Evolutionary conservation across 495 filamentous ascomycete genomes (phyloP).

Genomic region (Podospora bellae-mahoneyi): DNA sequence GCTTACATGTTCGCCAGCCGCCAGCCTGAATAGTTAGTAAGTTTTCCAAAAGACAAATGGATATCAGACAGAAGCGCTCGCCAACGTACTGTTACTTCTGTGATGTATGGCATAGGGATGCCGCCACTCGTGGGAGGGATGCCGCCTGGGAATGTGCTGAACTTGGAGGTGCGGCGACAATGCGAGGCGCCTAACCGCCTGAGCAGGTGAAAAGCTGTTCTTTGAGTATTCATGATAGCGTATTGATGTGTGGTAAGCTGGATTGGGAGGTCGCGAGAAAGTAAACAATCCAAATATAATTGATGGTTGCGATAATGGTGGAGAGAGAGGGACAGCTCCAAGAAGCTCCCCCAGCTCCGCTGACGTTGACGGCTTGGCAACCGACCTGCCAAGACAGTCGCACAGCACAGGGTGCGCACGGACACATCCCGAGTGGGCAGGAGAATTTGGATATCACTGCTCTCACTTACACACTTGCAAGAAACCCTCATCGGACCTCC

Average conservation of each 20-base stretch:
- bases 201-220: slow-evolving; percentile 34
- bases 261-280: neutral
- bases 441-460: neutral
- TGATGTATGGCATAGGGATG: slow-evolving; percentile 71
- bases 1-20: slow-evolving; percentile 85
- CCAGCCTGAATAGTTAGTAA: slow-evolving; percentile 63
- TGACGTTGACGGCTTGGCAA: neutral
- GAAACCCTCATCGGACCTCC: neutral
- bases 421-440: neutral
- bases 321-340: slow-evolving; percentile 4
- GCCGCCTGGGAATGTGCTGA: slow-evolving; percentile 28
- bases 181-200: slow-evolving; percentile 26
- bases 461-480: neutral
- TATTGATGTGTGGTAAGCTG: neutral
- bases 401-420: neutral
- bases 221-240: slow-evolving; percentile 33
- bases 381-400: neutral
- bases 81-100: slow-evolving; percentile 72
- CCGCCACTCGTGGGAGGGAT: slow-evolving; percentile 48
- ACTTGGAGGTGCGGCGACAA: slow-evolving; percentile 42
- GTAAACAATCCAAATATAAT: neutral
- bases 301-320: neutral
- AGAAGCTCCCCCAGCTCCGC: neutral
- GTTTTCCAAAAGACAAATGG: slow-evolving; percentile 1
- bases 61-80: slow-evolving; percentile 1